Percentiles rank a stretch among this genome's conserved stretches.
phyloP scores from a whole-genome alignment of 2,329 filamentous ascomycete genomes.

The Phaeosphaeria sp. region DNA sequence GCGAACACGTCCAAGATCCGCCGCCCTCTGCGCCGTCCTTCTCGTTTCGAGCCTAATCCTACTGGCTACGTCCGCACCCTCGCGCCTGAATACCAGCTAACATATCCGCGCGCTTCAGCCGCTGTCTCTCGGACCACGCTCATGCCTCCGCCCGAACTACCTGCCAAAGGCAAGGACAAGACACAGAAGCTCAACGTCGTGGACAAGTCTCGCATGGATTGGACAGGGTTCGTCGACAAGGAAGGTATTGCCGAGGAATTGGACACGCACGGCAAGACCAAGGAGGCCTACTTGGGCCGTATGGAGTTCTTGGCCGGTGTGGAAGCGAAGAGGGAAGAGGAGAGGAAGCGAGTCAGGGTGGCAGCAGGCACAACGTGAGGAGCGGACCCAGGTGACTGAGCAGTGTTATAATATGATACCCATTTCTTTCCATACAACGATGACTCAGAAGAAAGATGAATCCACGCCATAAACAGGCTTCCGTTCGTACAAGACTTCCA shows the following conservation, averaged over 20 bases:
- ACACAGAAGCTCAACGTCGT: constrained; percentile 69
- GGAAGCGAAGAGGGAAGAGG: constrained; percentile 62
- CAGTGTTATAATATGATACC: background rate
- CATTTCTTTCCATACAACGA: background rate
- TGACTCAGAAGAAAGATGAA: background rate
- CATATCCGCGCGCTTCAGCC: constrained; percentile 38
- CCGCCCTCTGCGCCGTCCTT: constrained; percentile 51
- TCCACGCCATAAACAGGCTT: background rate
- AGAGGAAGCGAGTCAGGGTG: constrained; percentile 55
- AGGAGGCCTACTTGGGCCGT: constrained; percentile 65
- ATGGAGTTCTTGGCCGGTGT: constrained; percentile 69
- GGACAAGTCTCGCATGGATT: constrained; percentile 70
- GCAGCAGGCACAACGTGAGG: background rate
- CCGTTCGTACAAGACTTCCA: too few relatives aligned
- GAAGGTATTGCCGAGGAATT: constrained; percentile 68
- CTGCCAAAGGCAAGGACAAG: constrained; percentile 42
- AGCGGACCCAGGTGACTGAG: background rate
- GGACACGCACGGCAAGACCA: constrained; percentile 66
- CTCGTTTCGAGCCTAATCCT: constrained; percentile 60
- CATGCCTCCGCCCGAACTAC: constrained; percentile 19
- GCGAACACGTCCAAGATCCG: constrained; percentile 26
- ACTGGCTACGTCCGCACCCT: constrained; percentile 55
- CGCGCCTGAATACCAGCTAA: constrained; percentile 52
- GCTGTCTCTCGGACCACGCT: constrained; percentile 5
- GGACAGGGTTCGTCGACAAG: constrained; percentile 68